A percentile compares a stretch with the other conserved stretches of the same genome.
Evolutionary conservation across 2,329 filamentous ascomycete genomes (phyloP).

Genomic region (Dactylellina cionopaga): DNA sequence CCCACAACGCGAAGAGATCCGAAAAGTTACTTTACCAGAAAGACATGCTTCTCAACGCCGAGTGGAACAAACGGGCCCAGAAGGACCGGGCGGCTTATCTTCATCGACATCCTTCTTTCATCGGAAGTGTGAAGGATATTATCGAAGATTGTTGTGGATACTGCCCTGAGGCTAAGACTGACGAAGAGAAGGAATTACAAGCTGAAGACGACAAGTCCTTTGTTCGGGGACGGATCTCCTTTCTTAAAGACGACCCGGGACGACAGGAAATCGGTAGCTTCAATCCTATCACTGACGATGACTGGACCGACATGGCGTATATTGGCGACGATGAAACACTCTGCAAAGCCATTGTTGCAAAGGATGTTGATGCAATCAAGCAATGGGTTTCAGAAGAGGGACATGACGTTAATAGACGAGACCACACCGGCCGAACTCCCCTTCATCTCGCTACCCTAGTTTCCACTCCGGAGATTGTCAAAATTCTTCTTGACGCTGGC

Average conservation of each 20-base stretch:
- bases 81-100: conserved; percentile 76
- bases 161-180: conserved; percentile 75
- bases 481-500: conserved; percentile 75
- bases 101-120: conserved; percentile 84
- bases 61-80: conserved; percentile 76
- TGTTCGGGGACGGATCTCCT: conserved; percentile 76
- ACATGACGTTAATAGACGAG: conserved; percentile 76
- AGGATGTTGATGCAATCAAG: conserved; percentile 74
- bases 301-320: conserved; percentile 76
- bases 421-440: conserved; percentile 81
- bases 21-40: conserved; percentile 84
- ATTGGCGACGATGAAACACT: conserved; percentile 79
- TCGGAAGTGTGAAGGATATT: conserved; percentile 78
- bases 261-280: conserved; percentile 73
- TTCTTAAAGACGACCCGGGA: conserved; percentile 83
- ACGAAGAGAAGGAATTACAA: conserved; percentile 76
- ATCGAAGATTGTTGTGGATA: conserved; percentile 83
- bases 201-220: conserved; percentile 77
- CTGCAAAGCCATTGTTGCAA: conserved; percentile 82
- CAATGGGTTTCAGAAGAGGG: conserved; percentile 76
- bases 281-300: conserved; percentile 48
- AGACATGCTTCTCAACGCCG: conserved; percentile 82
- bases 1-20: conserved; percentile 73
- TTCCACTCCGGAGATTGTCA: conserved; percentile 72
- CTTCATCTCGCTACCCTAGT: conserved; percentile 80